Evolutionary conservation across 2,329 filamentous ascomycete species (phyloP).

Genomic region (Cyanodermella asteris): DNA sequence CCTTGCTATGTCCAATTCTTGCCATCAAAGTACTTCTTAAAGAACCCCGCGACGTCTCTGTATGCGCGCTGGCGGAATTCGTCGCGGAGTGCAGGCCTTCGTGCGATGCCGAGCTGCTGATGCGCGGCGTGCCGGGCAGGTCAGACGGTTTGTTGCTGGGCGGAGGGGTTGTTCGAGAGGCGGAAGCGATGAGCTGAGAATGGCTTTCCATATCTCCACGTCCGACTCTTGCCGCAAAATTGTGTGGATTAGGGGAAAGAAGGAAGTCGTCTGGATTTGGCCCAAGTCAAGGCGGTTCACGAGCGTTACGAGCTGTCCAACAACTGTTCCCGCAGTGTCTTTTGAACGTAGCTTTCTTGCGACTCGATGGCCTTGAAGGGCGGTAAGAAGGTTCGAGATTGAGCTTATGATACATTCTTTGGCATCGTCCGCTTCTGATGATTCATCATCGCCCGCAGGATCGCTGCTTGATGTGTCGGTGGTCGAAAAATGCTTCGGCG

Average conservation of each 20-base stretch:
- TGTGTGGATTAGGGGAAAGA: constrained; percentile 1
- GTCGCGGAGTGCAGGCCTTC: constrained; percentile 8
- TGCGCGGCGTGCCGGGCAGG: constrained; percentile 4
- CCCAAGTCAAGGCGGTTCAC: background rate
- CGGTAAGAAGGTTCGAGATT: constrained; percentile 1
- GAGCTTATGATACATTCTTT: too few species aligned
- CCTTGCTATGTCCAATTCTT: constrained; percentile 9
- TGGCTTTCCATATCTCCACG: constrained; percentile 4
- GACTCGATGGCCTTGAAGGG: constrained; percentile 2
- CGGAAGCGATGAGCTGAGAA: constrained; percentile 5
- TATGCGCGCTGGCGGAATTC: constrained; percentile 7
- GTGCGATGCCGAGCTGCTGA: constrained; percentile 3
- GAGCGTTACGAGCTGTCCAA: constrained; percentile 1
- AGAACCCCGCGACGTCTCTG: constrained; percentile 7
- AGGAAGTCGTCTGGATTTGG: constrained; percentile 1
- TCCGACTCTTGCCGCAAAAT: constrained; percentile 4
- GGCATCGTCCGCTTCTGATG: too few species aligned
- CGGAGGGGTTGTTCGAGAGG: constrained; percentile 4
- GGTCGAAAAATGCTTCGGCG: too few species aligned
- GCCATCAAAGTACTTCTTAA: constrained; percentile 9
- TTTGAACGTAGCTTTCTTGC: constrained; percentile 3
- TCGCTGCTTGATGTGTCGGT: too few species aligned
- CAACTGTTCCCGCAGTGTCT: background rate
- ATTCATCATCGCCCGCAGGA: too few species aligned
- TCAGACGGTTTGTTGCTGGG: constrained; percentile 2